A percentile compares a stretch with the other conserved stretches of the same genome.
Conservation (phyloP, 768 basidiomycete species). For the Boletus vermiculosoides region DNA sequence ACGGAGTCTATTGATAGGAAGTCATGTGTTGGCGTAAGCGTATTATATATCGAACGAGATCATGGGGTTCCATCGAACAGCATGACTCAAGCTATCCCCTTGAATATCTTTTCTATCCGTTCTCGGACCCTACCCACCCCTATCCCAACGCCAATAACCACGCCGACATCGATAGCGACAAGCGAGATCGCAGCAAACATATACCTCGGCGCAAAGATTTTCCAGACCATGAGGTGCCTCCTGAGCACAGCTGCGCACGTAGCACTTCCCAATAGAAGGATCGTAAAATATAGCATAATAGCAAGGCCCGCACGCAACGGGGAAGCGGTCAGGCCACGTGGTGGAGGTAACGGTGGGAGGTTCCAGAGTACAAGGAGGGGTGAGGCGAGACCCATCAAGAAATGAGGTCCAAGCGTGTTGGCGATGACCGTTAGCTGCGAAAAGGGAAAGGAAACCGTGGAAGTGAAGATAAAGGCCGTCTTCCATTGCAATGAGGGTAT, state of each 20-base stretch:
- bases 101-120: conserved; percentile 25
- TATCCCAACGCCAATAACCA: conserved; percentile 24
- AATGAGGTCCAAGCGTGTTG: conserved; percentile 75
- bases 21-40: too few relatives aligned
- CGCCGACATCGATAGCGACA: conserved; percentile 65
- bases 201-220: conserved; percentile 95
- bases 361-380: conserved; percentile 86
- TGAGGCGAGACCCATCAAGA: conserved; percentile 62
- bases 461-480: conserved; percentile 78
- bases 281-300: conserved; percentile 66
- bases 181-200: conserved; percentile 73
- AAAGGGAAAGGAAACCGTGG: conserved; percentile 65
- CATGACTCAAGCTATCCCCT: conserved; percentile 7
- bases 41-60: not conserved
- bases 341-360: conserved; percentile 53
- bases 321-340: conserved; percentile 33
- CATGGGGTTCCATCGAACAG: not conserved
- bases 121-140: conserved; percentile 22
- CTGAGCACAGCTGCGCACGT: conserved; percentile 71
- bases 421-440: conserved; percentile 70
- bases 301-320: conserved; percentile 57
- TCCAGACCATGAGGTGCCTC: conserved; percentile 97
- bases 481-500: conserved; percentile 96
- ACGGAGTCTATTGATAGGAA: not conserved
- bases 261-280: conserved; percentile 66